Base-by-base conservation (phyloP, 1,284 basidiomycete species). In the Ustilago tritici region DNA sequence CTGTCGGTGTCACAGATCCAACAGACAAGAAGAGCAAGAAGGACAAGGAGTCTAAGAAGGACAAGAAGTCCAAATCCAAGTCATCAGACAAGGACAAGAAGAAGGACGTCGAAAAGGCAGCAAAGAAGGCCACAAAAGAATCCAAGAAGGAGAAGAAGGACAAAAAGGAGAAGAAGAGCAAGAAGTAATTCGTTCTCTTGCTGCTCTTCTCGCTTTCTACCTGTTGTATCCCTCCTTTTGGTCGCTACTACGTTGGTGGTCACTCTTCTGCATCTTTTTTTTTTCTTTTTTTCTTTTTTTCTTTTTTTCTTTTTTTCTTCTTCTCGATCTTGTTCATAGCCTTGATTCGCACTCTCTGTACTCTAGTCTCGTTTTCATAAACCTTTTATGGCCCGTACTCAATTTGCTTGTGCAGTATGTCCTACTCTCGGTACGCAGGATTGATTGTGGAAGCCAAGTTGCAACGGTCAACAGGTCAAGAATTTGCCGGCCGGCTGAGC, bases 1-100 rank as follows among this genome's bases (percentile, higher is more conserved):
- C 80, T 12, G 81, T 80, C 10, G 81, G 81, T 50, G 81, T 80
- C 4, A 62, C 65, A 36, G 81, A 78, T 60, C 77, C 82, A 15
- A 75, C 78, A 15, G 76, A 78, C 43, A 81, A 81, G 67, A 76
- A 69, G 66, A 90, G 90, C 56, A 90, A 91, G 88, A 93, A 93
- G 88, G 89, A 86, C 67, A 86, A 87, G 79, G 85, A 86, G 71
- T 87, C 90, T 86, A 90, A 91, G 88, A 93, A 93, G 88, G 89
- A 88, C 62, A 90, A 91, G 87, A 93, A 93, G 87, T 89, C 87
- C 69, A 82, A 80, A 58, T 67, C 58, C 56, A 78, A 80, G 60
- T 74, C 72, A 41, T 49, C 56, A 28, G 69, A 71, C 65, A 76
- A 78, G 75, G 67, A 79, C 38, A 70, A 78, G 68, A 58, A 68